Evolutionary conservation across 495 filamentous ascomycete genomes (phyloP), one percentile per base, ranked within the genome.

Genomic region (Aspergillus indologenus): DNA sequence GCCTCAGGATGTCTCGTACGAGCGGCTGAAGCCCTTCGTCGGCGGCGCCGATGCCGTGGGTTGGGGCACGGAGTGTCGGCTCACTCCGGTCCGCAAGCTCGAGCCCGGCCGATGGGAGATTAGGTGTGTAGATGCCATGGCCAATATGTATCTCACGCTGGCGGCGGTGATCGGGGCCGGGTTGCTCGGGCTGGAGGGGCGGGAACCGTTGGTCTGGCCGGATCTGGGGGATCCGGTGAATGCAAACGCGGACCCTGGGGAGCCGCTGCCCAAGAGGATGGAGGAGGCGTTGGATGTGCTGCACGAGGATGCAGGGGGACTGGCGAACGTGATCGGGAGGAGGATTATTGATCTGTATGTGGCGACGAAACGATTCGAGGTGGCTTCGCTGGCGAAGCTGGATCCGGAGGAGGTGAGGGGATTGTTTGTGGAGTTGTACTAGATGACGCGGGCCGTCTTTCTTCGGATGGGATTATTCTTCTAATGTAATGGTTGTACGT

Each of bases 41-140:
- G 34, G 7, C 2, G 34, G 34, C 34, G 34, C 34, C 2, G 34
- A 40, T 15, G 12, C 34, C 7, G 34, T 15, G 12, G 5, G 34
- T 11, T 40, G 34, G 34, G 34, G 34, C 34, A 86, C 83, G 19
- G 80, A 90, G 66, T 89, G 89, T 62, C 79, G 85, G 17, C 82
- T 87, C 68, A 75, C 80, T 12, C 79, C 87, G 1, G 73, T 92
- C 24, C 73, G 89, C 23, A 83, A 83, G 63, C 75, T 74, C 20
- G 52, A 54, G 12, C n/a, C 43, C 19, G 75, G 78, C 43, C 85
- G 89, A 65, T 92, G 87, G 85, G 89, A 92, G 69, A 23, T 91
- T n/a, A 81, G 85, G 57, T 78, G 74, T 60, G 57, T 90, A 17
- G 89, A 92, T 71, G 87, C 87, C 0, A 65, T 85, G 15, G 84